Percentiles rank a stretch among this genome's conserved stretches.
Evolutionary conservation across 164 flowering plant species (phyloP).

Genomic region (Kingdonia uniflora): DNA sequence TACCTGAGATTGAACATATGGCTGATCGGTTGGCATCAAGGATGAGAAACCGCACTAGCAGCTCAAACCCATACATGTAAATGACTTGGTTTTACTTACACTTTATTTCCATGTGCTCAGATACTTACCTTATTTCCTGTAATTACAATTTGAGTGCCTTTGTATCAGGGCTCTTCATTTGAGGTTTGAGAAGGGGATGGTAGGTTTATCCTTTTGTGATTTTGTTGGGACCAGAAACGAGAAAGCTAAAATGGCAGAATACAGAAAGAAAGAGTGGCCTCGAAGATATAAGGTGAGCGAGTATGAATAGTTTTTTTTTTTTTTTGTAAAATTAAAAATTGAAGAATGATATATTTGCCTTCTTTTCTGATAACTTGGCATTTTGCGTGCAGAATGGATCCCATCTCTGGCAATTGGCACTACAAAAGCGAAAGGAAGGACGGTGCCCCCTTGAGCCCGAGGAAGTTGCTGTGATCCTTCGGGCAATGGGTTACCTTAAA

Average conservation of each 20-base stretch:
- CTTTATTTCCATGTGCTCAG: not conserved
- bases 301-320: not conserved
- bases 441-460: conserved; percentile 98
- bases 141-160: not conserved
- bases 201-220: conserved; percentile 96
- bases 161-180: conserved; percentile 90
- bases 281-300: conserved; percentile 82
- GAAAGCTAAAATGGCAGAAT: conserved; percentile 84
- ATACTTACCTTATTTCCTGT: not conserved
- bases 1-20: conserved; percentile 92
- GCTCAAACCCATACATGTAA: conserved; percentile 81
- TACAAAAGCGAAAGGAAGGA: conserved; percentile 97
- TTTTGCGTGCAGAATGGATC: conserved; percentile 79
- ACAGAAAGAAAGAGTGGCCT: conserved; percentile 98
- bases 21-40: conserved; percentile 71
- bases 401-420: conserved; percentile 90
- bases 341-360: not conserved
- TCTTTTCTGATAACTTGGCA: conserved; percentile 7
- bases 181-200: conserved; percentile 99
- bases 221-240: conserved; percentile 97
- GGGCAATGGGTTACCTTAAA: conserved; percentile 97
- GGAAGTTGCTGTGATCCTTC: conserved; percentile 94
- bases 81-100: conserved; percentile 4
- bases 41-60: conserved; percentile 88
- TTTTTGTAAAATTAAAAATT: too few relatives aligned